Base-by-base conservation (phyloP, 1,284 basidiomycete species). In the Macrocystidia cucumis region DNA sequence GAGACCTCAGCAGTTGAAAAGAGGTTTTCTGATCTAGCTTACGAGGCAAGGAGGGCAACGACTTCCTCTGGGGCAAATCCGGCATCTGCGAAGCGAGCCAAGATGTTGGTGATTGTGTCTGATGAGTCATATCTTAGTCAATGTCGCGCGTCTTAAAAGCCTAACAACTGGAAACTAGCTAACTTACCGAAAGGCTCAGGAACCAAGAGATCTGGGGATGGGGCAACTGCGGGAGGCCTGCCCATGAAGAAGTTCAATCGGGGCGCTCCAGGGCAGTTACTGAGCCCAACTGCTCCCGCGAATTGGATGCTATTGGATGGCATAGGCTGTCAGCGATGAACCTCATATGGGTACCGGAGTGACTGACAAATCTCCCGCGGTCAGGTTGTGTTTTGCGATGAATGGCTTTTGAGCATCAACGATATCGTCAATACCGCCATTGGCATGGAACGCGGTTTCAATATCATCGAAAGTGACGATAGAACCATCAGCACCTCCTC, bases 191-290 rank as follows among this genome's bases (percentile, higher is more conserved):
- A n/a, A n/a, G 65, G 65, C 39, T 59, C 59, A n/a, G 65, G 62
- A 20, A 69, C 50, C 28, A 62, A 44, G 17, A 44, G 38, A 29
- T 63, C 57, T 9, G 62, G 63, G 14, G 65, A 54, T 4, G 63
- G 47, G 4, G 49, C 56, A 4, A 29, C 51, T 3, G 60, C 50
- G 7, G 32, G 23, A 5, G 56, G 54, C 19, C 61, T 50, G 36
- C 65, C 65, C 23, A 63, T 28, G 39, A 65, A 50, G 52, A 63
- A 63, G 17, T 56, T 35, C 8, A 66, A 52, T 5, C 52, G 53
- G 4, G 63, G 65, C 26, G 63, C 60, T 22, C 63, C 65, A 9
- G 62, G 56, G 44, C 65, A 68, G 42, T 65, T 67, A 39, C 48
- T 52, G 9, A 60, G 45, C 22, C 60, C 64, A 25, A 65, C 53